Conservation (phyloP, 1,139 yeast genomes). For the Magnusiomyces tetraspermus region DNA sequence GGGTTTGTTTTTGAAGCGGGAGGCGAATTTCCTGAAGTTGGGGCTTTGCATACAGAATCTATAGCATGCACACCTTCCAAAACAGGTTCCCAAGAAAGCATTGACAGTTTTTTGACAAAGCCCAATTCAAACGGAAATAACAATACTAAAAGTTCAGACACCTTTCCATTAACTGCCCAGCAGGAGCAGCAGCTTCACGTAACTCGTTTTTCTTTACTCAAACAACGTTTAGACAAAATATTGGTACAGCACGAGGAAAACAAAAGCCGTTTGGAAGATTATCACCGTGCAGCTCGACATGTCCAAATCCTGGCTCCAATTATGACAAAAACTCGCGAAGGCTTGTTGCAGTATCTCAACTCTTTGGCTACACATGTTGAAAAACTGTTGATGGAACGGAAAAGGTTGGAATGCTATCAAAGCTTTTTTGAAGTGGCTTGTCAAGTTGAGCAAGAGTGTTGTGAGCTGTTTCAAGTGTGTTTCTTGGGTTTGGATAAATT, state of each 20-base stretch:
- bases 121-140: no score
- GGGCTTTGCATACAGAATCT: no score
- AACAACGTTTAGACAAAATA: conserved; percentile 29
- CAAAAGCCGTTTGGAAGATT: conserved; percentile 31
- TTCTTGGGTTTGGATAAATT: no score
- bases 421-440: conserved; percentile 33
- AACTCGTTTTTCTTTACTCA: conserved; percentile 17
- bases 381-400: conserved; percentile 46
- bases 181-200: conserved; percentile 1
- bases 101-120: no score
- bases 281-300: conserved; percentile 31
- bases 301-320: background rate
- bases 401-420: conserved; percentile 37
- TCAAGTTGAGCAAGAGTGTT: conserved; percentile 22
- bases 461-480: no score
- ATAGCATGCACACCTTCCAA: no score
- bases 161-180: background rate
- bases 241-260: conserved; percentile 29
- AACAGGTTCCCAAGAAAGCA: no score
- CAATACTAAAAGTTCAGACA: no score
- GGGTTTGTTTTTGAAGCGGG: no score
- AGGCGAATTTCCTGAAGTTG: no score
- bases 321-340: conserved; percentile 37
- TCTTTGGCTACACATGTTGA: conserved; percentile 43
- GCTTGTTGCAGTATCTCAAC: conserved; percentile 38